Conservation (phyloP, 2,329 filamentous ascomycete species). For the Verticillium dahliae region DNA sequence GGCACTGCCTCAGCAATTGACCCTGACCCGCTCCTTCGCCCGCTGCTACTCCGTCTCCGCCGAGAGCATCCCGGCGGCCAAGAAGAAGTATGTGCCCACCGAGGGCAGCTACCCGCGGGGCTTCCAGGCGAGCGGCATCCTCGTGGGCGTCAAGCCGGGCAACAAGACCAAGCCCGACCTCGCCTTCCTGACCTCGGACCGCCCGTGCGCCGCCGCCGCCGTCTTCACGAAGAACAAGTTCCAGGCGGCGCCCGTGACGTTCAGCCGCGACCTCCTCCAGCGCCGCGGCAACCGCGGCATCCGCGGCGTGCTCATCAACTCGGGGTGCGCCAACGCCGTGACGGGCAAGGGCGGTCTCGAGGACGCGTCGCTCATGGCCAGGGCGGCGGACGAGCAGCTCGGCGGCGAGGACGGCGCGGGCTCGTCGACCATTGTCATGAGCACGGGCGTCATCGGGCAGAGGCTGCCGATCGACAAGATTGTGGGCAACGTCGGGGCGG, state of each 20-base stretch:
- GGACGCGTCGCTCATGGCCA: slow-evolving; percentile 81
- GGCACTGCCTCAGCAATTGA: slow-evolving; percentile 10
- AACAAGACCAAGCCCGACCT: slow-evolving; percentile 91
- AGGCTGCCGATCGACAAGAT: slow-evolving; percentile 90
- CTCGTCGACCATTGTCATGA: slow-evolving; percentile 85
- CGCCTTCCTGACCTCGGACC: slow-evolving; percentile 79
- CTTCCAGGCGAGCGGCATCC: slow-evolving; percentile 78
- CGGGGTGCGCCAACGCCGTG: slow-evolving; percentile 94
- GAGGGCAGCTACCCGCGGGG: slow-evolving; percentile 84
- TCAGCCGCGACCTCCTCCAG: slow-evolving; percentile 68
- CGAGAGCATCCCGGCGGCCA: slow-evolving; percentile 64
- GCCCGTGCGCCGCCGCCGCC: slow-evolving; percentile 78
- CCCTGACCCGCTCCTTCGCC: slow-evolving; percentile 11
- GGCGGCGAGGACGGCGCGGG: slow-evolving; percentile 28
- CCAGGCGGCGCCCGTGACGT: slow-evolving; percentile 89
- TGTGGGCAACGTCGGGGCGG: slow-evolving; percentile 70
- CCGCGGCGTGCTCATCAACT: slow-evolving; percentile 83
- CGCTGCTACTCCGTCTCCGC: slow-evolving; percentile 55
- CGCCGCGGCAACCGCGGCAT: slow-evolving; percentile 62
- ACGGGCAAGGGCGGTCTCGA: slow-evolving; percentile 85
- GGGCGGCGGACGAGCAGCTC: slow-evolving; percentile 61
- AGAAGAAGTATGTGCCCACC: slow-evolving; percentile 84
- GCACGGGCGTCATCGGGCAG: slow-evolving; percentile 95
- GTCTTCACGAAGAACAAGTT: slow-evolving; percentile 99
- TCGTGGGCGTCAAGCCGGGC: slow-evolving; percentile 88